Evolutionary conservation across 179 eudicot species (phyloP), one percentile per base, ranked within the genome.

Genomic region (Gypsophila paniculata): DNA sequence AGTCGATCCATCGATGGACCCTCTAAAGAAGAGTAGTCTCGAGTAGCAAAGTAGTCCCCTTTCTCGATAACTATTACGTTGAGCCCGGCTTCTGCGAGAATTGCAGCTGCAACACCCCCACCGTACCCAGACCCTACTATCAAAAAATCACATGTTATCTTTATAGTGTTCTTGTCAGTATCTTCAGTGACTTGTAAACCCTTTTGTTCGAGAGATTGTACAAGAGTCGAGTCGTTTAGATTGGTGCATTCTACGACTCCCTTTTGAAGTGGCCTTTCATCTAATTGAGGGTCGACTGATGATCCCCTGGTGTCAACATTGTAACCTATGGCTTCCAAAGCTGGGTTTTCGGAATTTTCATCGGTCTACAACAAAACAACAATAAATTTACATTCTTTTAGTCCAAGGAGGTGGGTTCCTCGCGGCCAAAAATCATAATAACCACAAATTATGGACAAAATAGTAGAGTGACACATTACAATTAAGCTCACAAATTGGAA

Each of bases 111-210:
- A 6, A 88, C 93, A 48, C 90, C 90, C 48, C 93, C 89, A 2
- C 94, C 94, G 42, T 88, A 83, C 36, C 94, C 94, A 0, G 94
- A 89, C 7, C 94, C 94, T 9, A 89, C 84, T 22, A 89, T 79
- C 36, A 87, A 86, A 0, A 51, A 86, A 14, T 89, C 94, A 44
- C 91, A 89, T 78, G 85, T 52, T 69, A 89, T 74, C 65, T 64
- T 82, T 77, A 73, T 73, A 11, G 80, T 77, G 73, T 84, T 77
- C 25, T 80, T 68, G 19, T 70, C 42, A 5, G 54, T 11, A 8
- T 79, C 68, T 59, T 79, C 82, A 19, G 14, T 62, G 21, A 79
- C 82, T 9, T 29, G n/a, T 26, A 79, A 75, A 17, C 74, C 79
- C 63, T 75, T 79, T 38, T 11, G 26, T 25, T 64, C 23, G 11